Percentiles rank a stretch among this genome's conserved stretches.
phyloP scores from a whole-genome alignment of 208 protist species.

The Polymyxa betae region DNA sequence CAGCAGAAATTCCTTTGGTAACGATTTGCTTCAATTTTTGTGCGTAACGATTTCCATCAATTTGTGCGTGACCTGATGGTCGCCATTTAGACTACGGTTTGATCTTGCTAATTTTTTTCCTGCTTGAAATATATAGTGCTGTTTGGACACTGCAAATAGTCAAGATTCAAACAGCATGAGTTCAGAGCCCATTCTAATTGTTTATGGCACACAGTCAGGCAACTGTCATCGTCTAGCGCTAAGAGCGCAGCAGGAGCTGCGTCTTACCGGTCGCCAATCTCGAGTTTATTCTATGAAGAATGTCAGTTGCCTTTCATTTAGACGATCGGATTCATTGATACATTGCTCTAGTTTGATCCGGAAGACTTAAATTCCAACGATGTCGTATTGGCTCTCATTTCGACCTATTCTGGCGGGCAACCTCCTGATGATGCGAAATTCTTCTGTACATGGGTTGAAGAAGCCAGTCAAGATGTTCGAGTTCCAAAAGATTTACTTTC shows the following conservation, averaged over 20 bases:
- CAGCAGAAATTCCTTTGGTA: too few relatives aligned
- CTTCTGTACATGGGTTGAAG: constrained; percentile 37
- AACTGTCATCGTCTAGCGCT: neutral
- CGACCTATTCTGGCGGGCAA: constrained; percentile 56
- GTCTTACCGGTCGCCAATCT: neutral
- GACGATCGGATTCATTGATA: neutral
- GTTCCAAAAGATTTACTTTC: neutral
- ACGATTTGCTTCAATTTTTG: too few relatives aligned
- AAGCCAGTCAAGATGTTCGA: constrained; percentile 43
- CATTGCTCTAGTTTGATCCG: constrained; percentile 16
- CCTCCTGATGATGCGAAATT: neutral
- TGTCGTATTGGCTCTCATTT: constrained; percentile 14
- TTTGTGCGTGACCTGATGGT: too few relatives aligned
- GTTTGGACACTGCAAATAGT: too few relatives aligned
- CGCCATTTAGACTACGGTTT: too few relatives aligned
- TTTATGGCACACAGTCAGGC: neutral
- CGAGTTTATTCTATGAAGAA: neutral
- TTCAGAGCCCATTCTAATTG: too few relatives aligned
- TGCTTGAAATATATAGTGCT: too few relatives aligned
- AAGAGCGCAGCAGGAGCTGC: neutral
- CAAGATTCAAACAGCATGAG: too few relatives aligned
- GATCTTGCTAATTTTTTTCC: too few relatives aligned
- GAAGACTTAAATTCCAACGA: constrained; percentile 8
- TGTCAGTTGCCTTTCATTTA: neutral
- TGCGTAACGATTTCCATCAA: too few relatives aligned